Conservation (phyloP, 169 alveolate species). For the Eimeria necatrix region DNA sequence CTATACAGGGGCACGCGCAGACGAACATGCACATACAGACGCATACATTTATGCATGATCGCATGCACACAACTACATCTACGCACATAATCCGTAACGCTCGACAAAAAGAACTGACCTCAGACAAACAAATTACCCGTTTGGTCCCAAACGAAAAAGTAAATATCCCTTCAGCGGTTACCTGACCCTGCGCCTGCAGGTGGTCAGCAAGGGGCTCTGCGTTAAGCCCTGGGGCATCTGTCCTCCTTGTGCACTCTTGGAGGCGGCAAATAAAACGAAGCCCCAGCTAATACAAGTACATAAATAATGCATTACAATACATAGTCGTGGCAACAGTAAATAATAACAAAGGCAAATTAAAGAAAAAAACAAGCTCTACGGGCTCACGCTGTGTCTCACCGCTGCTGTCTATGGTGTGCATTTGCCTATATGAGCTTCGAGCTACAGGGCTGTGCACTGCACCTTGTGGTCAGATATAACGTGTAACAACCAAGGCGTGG, state of each 20-base stretch:
- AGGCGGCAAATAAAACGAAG: constrained; percentile 22
- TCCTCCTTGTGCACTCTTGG: neutral
- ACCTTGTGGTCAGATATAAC: constrained; percentile 23
- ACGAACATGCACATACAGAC: no score
- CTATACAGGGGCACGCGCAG: no score
- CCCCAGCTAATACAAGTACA: constrained; percentile 4
- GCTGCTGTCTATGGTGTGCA: neutral
- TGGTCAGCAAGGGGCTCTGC: neutral
- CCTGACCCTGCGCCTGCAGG: constrained; percentile 38
- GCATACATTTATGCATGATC: no score
- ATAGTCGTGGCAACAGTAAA: neutral
- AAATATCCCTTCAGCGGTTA: neutral
- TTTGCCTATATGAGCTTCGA: neutral
- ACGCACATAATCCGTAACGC: no score
- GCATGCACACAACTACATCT: no score
- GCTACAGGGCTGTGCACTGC: constrained; percentile 57
- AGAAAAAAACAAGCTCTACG: neutral
- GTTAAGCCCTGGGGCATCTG: neutral
- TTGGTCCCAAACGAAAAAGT: neutral
- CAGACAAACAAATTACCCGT: neutral
- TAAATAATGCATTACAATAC: neutral
- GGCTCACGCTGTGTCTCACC: neutral
- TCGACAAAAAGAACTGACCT: neutral
- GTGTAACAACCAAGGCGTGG: constrained; percentile 54
- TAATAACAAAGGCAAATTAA: neutral